These are phyloP conservation scores for Chytridiales sp. DNA, from an alignment of 371 early-diverging fungal genomes.

Conservation along the genomic window DNA sequence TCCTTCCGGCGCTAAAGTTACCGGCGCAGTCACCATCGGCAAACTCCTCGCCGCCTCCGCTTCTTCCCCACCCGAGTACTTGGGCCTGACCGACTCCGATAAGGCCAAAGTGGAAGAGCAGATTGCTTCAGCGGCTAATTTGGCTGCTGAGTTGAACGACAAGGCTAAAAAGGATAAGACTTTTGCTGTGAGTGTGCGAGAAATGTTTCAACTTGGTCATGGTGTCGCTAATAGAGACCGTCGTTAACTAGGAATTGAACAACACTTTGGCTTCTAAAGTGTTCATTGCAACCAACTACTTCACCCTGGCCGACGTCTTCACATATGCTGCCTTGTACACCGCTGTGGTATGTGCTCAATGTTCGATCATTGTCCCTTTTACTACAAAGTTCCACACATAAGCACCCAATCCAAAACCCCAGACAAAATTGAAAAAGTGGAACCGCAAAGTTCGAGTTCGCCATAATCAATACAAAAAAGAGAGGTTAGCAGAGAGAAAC, in stretches of 20 bases:
- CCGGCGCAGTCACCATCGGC: slow-evolving; percentile 12
- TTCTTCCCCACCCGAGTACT: slow-evolving; percentile 5
- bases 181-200: slow-evolving; percentile 6
- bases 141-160: too few species aligned
- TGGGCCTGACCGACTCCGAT: slow-evolving; percentile 17
- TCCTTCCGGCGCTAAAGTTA: slow-evolving; percentile 22
- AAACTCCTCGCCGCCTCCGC: slow-evolving; percentile 15
- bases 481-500: too few species aligned
- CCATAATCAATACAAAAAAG: too few species aligned
- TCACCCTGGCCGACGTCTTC: slow-evolving; percentile 32
- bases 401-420: too few species aligned
- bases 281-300: slow-evolving; percentile 18
- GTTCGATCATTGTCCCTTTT: neutral
- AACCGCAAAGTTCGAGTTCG: too few species aligned
- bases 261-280: slow-evolving; percentile 16
- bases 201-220: neutral
- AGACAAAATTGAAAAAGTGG: too few species aligned
- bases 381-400: too few species aligned
- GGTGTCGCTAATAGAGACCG: neutral
- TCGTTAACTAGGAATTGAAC: slow-evolving; percentile 11
- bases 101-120: slow-evolving; percentile 18
- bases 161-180: neutral
- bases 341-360: slow-evolving; percentile 20
- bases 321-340: slow-evolving; percentile 26
- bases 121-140: slow-evolving; percentile 11